These are phyloP conservation scores for Botrytis paeoniae DNA, from an alignment of 2,329 filamentous ascomycete genomes.

Conservation along the genomic window DNA sequence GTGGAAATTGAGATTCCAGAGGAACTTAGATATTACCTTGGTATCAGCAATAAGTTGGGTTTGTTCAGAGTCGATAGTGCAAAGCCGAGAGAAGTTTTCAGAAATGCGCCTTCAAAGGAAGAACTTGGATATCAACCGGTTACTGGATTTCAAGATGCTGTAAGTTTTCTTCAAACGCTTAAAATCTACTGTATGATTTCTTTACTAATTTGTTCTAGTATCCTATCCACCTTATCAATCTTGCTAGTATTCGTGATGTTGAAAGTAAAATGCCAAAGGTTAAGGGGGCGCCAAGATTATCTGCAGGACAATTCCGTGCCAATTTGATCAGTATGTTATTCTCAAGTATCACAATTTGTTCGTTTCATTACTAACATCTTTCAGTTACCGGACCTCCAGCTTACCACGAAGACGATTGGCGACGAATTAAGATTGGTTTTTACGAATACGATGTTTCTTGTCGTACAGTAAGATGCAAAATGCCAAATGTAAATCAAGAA, in stretches of 20 bases:
- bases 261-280: constrained; percentile 52
- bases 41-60: constrained; percentile 61
- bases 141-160: constrained; percentile 67
- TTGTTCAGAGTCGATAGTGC: constrained; percentile 66
- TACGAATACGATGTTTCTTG: constrained; percentile 60
- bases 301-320: constrained; percentile 63
- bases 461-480: constrained; percentile 65
- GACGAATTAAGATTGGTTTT: constrained; percentile 50
- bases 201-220: constrained; percentile 49
- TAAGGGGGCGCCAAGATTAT: constrained; percentile 47
- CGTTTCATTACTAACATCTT: not conserved
- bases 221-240: constrained; percentile 65
- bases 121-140: constrained; percentile 62
- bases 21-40: constrained; percentile 64
- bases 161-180: constrained; percentile 41
- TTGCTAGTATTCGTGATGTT: constrained; percentile 61
- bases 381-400: constrained; percentile 55
- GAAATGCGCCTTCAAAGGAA: constrained; percentile 56
- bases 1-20: constrained; percentile 56
- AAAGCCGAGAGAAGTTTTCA: constrained; percentile 55
- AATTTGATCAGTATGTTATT: constrained; percentile 56
- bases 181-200: not conserved
- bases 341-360: not conserved
- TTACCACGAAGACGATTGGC: constrained; percentile 71
- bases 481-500: constrained; percentile 67